A percentile compares a stretch with the other conserved stretches of the same genome.
phyloP scores from a whole-genome alignment of 345 rosid genomes.

The Salix brachista region DNA sequence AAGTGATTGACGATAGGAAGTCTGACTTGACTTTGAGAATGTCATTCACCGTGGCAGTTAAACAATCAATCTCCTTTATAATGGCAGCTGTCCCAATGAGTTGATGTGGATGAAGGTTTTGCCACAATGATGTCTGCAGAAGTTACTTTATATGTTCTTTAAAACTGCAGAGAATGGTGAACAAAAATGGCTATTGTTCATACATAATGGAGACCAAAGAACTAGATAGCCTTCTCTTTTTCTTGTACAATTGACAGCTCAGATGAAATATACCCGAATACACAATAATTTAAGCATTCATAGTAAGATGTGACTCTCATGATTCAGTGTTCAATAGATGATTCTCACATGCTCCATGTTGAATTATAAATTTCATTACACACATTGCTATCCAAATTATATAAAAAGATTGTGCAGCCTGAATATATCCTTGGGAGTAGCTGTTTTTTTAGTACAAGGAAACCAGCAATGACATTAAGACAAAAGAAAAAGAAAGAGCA shows the following conservation, averaged over 20 bases:
- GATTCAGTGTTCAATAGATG: too few species aligned
- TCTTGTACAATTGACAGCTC: too few species aligned
- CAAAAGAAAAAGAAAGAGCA: background rate
- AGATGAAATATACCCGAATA: too few species aligned
- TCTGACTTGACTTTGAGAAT: slow-evolving; percentile 61
- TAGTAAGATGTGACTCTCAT: too few species aligned
- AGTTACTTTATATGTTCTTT: slow-evolving; percentile 3
- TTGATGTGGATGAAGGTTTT: slow-evolving; percentile 85
- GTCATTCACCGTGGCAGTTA: slow-evolving; percentile 69
- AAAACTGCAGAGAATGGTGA: background rate
- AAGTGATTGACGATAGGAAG: slow-evolving; percentile 45
- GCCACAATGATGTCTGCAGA: slow-evolving; percentile 84
- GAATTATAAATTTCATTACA: too few species aligned
- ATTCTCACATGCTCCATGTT: too few species aligned
- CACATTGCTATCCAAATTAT: too few species aligned
- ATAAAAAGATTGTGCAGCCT: too few species aligned
- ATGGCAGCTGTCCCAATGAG: slow-evolving; percentile 68
- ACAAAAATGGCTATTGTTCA: background rate
- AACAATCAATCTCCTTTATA: slow-evolving; percentile 83
- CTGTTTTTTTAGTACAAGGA: too few species aligned
- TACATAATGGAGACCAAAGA: background rate
- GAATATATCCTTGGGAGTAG: too few species aligned
- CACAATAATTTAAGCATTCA: too few species aligned
- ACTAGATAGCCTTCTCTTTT: background rate
- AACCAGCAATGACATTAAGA: background rate